Conservation (phyloP, 495 filamentous ascomycete genomes). For the Apiosordaria backusii region DNA sequence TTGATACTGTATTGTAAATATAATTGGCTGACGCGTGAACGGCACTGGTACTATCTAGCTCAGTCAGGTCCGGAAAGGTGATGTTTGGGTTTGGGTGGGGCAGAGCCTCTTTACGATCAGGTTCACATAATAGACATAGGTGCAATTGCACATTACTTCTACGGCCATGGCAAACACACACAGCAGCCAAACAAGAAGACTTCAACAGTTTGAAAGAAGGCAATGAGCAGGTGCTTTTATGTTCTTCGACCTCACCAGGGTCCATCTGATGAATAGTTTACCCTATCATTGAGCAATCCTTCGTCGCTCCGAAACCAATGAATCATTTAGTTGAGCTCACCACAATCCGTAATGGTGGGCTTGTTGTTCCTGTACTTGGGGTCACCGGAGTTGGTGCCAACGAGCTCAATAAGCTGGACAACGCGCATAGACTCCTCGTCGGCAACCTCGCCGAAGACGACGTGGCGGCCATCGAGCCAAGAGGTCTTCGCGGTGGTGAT, state of each 20-base stretch:
- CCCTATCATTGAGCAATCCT: neutral
- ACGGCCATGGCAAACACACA: neutral
- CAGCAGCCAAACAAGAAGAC: neutral
- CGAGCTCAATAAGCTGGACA: slow-evolving; percentile 71
- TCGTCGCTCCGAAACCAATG: neutral
- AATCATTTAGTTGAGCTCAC: slow-evolving; percentile 40
- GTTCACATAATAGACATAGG: too few relatives aligned
- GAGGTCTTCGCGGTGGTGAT: slow-evolving; percentile 67
- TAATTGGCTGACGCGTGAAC: neutral
- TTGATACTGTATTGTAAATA: neutral
- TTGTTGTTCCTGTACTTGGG: slow-evolving; percentile 56
- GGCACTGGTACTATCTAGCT: neutral
- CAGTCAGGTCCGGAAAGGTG: too few relatives aligned
- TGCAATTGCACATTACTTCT: too few relatives aligned
- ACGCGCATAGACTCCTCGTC: slow-evolving; percentile 59
- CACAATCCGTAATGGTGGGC: slow-evolving; percentile 63
- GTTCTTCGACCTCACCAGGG: neutral
- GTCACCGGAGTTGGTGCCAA: slow-evolving; percentile 59
- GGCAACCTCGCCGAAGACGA: slow-evolving; percentile 76
- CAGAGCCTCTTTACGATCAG: too few relatives aligned
- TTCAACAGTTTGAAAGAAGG: neutral
- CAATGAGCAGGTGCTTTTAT: neutral
- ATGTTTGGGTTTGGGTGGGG: too few relatives aligned
- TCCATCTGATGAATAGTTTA: neutral
- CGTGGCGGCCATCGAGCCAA: slow-evolving; percentile 76